phyloP scores from a whole-genome alignment of 352 stramenopile genomes.

The Globisporangium okanoganense region DNA sequence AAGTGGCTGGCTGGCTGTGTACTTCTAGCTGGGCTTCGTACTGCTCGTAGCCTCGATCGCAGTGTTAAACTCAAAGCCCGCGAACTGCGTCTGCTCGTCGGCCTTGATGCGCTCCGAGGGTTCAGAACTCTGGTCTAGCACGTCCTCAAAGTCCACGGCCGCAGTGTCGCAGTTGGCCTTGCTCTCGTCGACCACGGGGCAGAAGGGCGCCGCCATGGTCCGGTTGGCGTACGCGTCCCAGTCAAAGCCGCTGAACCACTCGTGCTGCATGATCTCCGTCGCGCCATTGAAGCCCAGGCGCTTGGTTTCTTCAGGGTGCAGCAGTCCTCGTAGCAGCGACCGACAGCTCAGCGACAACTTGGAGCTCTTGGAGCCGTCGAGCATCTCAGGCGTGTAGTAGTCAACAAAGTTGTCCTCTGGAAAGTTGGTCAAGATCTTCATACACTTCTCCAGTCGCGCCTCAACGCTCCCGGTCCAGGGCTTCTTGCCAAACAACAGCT shows the following conservation, averaged over 20 bases:
- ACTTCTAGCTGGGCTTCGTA: not conserved
- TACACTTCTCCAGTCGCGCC: slow-evolving; percentile 29
- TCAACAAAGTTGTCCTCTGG: slow-evolving; percentile 21
- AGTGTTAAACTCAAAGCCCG: slow-evolving; percentile 58
- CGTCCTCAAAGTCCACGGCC: slow-evolving; percentile 58
- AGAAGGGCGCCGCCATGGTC: slow-evolving; percentile 37
- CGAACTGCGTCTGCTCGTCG: slow-evolving; percentile 51
- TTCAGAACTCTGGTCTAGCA: slow-evolving; percentile 38
- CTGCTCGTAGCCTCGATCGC: slow-evolving; percentile 1
- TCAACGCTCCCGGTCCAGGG: slow-evolving; percentile 37
- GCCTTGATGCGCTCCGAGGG: slow-evolving; percentile 24
- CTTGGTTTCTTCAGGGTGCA: slow-evolving; percentile 41
- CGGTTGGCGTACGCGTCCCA: slow-evolving; percentile 41
- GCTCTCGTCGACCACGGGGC: slow-evolving; percentile 47
- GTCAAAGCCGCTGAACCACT: slow-evolving; percentile 54
- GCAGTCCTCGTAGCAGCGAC: slow-evolving; percentile 40
- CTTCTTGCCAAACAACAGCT: slow-evolving; percentile 43
- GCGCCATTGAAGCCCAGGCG: slow-evolving; percentile 37
- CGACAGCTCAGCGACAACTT: slow-evolving; percentile 28
- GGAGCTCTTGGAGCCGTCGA: slow-evolving; percentile 23
- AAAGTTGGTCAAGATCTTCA: slow-evolving; percentile 24
- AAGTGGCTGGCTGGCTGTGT: not conserved
- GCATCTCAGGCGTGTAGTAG: slow-evolving; percentile 55
- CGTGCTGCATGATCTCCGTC: slow-evolving; percentile 44
- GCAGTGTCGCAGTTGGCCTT: slow-evolving; percentile 67